Evolutionary conservation across 257 asterid species (phyloP), one percentile per base, ranked within the genome.

Genomic region (Agastache rugosa): DNA sequence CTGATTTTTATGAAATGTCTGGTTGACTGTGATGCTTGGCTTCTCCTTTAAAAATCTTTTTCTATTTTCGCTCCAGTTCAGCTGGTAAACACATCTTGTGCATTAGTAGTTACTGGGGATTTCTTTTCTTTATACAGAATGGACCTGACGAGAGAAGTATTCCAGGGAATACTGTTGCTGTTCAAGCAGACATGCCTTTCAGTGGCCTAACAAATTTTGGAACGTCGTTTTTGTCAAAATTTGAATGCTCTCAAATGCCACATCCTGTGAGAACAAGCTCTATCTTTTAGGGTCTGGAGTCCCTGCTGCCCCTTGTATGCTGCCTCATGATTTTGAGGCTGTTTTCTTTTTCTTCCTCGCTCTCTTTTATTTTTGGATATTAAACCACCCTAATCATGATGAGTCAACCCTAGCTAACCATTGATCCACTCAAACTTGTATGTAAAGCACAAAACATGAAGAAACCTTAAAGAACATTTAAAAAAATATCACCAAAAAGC

Each of bases 231-330:
- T 80, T 94, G 71, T 92, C 99, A 6, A 94, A 94, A 78, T 94
- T 94, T 65, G 95, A 94, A 86, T 92, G 99, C 79, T 94, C 99
- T 66, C 99, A 94, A 82, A 94, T 94, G 99, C 92, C 96, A 41
- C 97, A 94, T 85, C 88, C 97, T 78, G 99, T 94, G 85, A 86
- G 99, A 79, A 77, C 74, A 59, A 71, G 31, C 58, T 73, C 60
- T 55, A 61, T 54, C 62, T 64, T 17, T 58, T 23, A 14, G 34
- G 35, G 10, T 44, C 58, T 23, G 23, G 15, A 65, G 71, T 63
- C 69, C 35, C 54, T 63, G 69, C 54, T 41, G 6, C 35, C 53
- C 69, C 70, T 42, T 41, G 54, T 8, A 8, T 20, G 35, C 6
- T 64, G 25, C 16, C 29, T n/a, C 68, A 9, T 63, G 31, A 15